phyloP scores from a whole-genome alignment of 2,329 filamentous ascomycete species.

The Paracamarosporium sp. region DNA sequence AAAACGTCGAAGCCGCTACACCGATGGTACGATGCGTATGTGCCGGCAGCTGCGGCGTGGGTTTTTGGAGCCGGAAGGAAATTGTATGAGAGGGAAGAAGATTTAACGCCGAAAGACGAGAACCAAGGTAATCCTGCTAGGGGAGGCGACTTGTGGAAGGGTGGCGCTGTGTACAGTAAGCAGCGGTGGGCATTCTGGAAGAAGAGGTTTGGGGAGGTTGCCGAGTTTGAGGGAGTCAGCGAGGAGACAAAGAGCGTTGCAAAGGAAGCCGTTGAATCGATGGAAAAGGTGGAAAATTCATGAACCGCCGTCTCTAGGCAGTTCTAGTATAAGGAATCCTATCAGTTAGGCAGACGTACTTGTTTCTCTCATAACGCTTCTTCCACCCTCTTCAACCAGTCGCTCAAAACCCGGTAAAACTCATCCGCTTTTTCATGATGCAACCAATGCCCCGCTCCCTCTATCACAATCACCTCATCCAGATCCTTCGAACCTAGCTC shows the following conservation, averaged over 20 bases:
- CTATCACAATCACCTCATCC: slow-evolving; percentile 17
- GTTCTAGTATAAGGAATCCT: no score
- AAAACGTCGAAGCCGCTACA: slow-evolving; percentile 17
- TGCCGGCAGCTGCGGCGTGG: slow-evolving; percentile 41
- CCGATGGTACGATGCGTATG: slow-evolving; percentile 32
- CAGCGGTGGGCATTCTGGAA: slow-evolving; percentile 43
- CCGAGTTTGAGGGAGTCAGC: slow-evolving; percentile 23
- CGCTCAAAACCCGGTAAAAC: slow-evolving; percentile 19
- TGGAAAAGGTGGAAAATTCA: slow-evolving; percentile 34
- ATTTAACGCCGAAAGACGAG: slow-evolving; percentile 33
- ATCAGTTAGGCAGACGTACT: no score
- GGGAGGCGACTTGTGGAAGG: slow-evolving; percentile 38
- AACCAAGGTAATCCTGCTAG: slow-evolving; percentile 37
- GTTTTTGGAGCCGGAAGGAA: slow-evolving; percentile 26
- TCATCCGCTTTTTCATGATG: slow-evolving; percentile 21
- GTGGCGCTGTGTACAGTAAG: slow-evolving; percentile 36
- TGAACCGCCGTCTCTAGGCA: no score
- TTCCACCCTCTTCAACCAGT: slow-evolving; percentile 20
- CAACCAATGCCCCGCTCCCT: slow-evolving; percentile 23
- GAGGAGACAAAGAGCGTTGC: slow-evolving; percentile 31
- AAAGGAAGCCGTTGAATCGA: slow-evolving; percentile 30
- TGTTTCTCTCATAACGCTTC: background rate
- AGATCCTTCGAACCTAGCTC: slow-evolving; percentile 11
- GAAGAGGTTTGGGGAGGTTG: slow-evolving; percentile 33
- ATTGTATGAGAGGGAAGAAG: slow-evolving; percentile 31